These are phyloP conservation scores for Entonaema liquescens DNA, from an alignment of 495 filamentous ascomycete species.

Conservation along the genomic window DNA sequence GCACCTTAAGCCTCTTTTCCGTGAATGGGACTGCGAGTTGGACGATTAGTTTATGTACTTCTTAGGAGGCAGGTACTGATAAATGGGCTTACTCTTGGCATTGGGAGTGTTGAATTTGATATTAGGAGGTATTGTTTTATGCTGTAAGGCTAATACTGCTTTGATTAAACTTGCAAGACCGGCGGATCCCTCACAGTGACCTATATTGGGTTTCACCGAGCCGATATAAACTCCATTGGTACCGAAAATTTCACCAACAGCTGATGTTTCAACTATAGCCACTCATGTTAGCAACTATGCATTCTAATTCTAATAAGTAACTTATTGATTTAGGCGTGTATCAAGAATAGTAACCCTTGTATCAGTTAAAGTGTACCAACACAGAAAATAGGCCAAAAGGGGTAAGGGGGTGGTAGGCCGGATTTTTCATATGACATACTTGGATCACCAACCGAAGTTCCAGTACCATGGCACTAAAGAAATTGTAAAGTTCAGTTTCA, in stretches of 20 bases:
- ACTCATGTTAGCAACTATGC: not conserved
- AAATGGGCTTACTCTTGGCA: conserved; percentile 41
- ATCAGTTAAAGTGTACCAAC: not conserved
- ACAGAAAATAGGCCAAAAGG: not conserved
- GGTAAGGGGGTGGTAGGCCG: not conserved
- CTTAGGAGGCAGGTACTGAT: not conserved
- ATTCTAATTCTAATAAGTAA: not conserved
- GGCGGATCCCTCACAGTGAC: conserved; percentile 59
- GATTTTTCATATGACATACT: not conserved
- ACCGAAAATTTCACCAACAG: conserved; percentile 46
- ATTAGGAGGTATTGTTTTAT: conserved; percentile 50
- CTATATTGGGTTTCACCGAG: conserved; percentile 60
- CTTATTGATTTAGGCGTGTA: not conserved
- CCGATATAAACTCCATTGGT: conserved; percentile 53
- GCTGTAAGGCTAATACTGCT: conserved; percentile 58
- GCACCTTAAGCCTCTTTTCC: conserved; percentile 38
- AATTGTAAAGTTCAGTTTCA: not conserved
- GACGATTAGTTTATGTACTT: conserved; percentile 4
- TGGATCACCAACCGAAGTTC: not conserved
- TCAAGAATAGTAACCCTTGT: not conserved
- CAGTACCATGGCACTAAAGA: not conserved
- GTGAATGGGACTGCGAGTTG: conserved; percentile 37
- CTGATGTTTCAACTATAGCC: conserved; percentile 28
- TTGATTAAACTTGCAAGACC: conserved; percentile 63
- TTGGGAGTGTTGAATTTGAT: conserved; percentile 46